Evolutionary conservation across 208 protist genomes (phyloP).

Genomic region (Porcisia hertigi): DNA sequence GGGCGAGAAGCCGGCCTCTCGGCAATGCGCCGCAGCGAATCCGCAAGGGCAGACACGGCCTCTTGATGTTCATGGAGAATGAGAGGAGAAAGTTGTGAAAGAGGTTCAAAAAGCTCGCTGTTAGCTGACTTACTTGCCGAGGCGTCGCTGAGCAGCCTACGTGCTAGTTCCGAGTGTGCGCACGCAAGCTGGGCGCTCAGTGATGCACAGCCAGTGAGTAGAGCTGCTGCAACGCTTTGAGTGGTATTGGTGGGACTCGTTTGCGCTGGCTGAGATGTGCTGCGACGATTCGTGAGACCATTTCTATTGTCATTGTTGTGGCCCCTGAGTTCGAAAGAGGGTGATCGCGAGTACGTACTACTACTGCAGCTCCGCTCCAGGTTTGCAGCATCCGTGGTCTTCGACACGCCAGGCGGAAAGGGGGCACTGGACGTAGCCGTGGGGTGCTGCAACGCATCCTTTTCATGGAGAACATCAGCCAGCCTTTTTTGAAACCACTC

Average conservation of each 20-base stretch:
- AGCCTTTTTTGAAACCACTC: constrained; percentile 38
- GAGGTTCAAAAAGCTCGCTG: constrained; percentile 2
- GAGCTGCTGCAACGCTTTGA: constrained; percentile 28
- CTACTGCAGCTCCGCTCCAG: not conserved
- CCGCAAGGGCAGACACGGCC: constrained; percentile 35
- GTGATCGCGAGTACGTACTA: not conserved
- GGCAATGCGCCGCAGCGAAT: constrained; percentile 30
- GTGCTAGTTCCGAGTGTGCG: constrained; percentile 11
- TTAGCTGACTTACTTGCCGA: not conserved
- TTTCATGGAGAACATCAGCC: constrained; percentile 34
- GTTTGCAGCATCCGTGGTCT: not conserved
- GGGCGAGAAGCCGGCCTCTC: constrained; percentile 12
- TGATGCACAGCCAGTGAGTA: constrained; percentile 58
- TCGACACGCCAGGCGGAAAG: not conserved
- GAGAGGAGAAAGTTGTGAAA: constrained; percentile 14
- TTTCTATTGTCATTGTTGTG: not conserved
- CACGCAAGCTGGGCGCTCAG: constrained; percentile 43
- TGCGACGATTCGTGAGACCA: not conserved
- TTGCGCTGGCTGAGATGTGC: not conserved
- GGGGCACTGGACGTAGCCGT: not conserved
- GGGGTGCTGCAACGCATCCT: constrained; percentile 30
- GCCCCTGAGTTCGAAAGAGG: not conserved
- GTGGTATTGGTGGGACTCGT: not conserved
- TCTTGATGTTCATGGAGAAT: constrained; percentile 32
- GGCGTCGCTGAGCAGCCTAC: constrained; percentile 1